Evolutionary conservation across 2,329 filamentous ascomycete species (phyloP).

Genomic region (Kalmusia sp.): DNA sequence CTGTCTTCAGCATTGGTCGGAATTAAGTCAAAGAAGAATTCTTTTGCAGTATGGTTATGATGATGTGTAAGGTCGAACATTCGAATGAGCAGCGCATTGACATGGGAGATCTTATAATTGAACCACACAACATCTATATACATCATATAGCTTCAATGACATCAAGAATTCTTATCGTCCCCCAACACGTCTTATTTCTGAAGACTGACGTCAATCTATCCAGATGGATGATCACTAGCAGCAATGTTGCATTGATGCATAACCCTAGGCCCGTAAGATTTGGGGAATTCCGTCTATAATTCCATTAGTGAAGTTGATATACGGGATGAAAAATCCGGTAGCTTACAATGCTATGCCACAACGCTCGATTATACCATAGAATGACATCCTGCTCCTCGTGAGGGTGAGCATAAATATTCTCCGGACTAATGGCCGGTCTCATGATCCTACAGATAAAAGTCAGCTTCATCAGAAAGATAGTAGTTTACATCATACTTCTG

Average conservation of each 20-base stretch:
- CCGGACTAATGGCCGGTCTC: conserved; percentile 12
- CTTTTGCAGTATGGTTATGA: no score
- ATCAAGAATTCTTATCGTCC: no score
- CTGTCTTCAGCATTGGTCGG: no score
- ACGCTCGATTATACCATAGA: conserved; percentile 19
- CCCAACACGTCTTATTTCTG: no score
- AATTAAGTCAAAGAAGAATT: no score
- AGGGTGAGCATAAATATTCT: conserved; percentile 22
- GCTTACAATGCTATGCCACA: conserved; percentile 23
- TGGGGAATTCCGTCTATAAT: conserved; percentile 16
- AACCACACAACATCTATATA: no score
- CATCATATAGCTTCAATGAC: no score
- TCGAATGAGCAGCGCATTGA: no score
- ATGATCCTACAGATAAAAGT: conserved; percentile 4
- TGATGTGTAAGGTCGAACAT: no score
- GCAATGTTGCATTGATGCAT: conserved; percentile 22
- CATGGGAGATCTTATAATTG: no score
- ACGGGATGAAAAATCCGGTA: not conserved
- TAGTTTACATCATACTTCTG: conserved; percentile 1
- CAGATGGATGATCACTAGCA: conserved; percentile 17
- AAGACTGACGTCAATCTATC: not conserved
- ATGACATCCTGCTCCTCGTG: conserved; percentile 22
- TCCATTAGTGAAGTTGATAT: not conserved
- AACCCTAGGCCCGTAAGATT: conserved; percentile 17
- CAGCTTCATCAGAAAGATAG: no score